A percentile compares a stretch with the other conserved stretches of the same genome.
Conservation (phyloP, 108 stramenopile genomes). For the Aurantiochytrium sp. region DNA sequence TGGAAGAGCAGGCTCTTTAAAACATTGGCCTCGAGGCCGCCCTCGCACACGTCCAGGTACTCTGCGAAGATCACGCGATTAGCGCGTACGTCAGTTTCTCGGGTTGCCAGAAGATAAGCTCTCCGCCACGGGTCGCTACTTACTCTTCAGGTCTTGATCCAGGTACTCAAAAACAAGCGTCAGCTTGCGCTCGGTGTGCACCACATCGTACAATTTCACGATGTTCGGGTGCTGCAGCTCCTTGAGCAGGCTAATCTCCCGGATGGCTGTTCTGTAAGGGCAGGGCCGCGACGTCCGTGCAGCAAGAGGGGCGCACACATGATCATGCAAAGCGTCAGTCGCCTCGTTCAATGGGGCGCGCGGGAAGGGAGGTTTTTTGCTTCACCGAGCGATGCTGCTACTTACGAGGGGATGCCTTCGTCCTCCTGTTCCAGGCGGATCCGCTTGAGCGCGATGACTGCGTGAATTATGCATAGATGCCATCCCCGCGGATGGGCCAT, state of each 20-base stretch:
- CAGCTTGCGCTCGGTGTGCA: constrained; percentile 56
- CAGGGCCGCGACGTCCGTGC: too few species aligned
- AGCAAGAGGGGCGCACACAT: too few species aligned
- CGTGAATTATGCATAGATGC: too few species aligned
- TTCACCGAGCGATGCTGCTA: too few species aligned
- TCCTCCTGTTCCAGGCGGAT: constrained; percentile 79
- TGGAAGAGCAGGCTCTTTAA: constrained; percentile 70
- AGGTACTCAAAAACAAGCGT: constrained; percentile 88
- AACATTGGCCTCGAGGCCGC: constrained; percentile 58
- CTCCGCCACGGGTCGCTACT: too few species aligned
- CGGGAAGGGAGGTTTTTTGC: too few species aligned
- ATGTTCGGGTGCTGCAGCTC: constrained; percentile 91
- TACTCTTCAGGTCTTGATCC: constrained; percentile 76
- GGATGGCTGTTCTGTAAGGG: constrained; percentile 64
- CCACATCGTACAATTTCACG: constrained; percentile 53
- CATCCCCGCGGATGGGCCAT: too few species aligned
- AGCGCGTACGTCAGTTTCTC: too few species aligned
- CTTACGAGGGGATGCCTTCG: constrained; percentile 74
- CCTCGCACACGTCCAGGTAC: constrained; percentile 72
- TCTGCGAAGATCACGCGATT: not conserved
- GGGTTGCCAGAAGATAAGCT: too few species aligned
- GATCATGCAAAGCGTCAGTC: too few species aligned
- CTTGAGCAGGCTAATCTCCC: constrained; percentile 83
- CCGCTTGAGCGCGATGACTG: constrained; percentile 81
- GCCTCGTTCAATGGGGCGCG: too few species aligned